These are phyloP conservation scores for Chlorophyllum brunneum DNA, from an alignment of 768 basidiomycete genomes.

Conservation along the genomic window DNA sequence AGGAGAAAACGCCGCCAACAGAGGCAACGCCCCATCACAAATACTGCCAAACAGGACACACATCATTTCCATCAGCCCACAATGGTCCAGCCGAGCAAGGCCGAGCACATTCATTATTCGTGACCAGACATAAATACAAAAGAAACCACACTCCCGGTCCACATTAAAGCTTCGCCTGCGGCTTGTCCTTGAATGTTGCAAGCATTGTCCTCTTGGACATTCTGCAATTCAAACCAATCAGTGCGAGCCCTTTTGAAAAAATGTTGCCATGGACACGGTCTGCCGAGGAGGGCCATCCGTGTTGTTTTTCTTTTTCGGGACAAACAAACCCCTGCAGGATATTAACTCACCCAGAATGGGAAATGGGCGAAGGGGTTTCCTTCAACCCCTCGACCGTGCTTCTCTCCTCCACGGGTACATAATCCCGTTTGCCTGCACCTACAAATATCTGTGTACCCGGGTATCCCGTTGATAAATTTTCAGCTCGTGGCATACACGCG, in stretches of 20 bases:
- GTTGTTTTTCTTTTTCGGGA: background rate
- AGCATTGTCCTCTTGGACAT: conserved; percentile 67
- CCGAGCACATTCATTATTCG: conserved; percentile 7
- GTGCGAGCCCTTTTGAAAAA: background rate
- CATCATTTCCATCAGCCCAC: conserved; percentile 11
- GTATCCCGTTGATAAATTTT: background rate
- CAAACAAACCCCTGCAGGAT: background rate
- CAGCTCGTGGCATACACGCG: conserved; percentile 8
- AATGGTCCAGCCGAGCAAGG: conserved; percentile 17
- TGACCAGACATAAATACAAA: conserved; percentile 8
- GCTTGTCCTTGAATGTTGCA: conserved; percentile 56
- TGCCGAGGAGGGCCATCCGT: conserved; percentile 9
- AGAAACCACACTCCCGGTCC: background rate
- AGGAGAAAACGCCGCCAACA: conserved; percentile 16
- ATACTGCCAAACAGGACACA: conserved; percentile 11
- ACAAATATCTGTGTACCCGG: conserved; percentile 67
- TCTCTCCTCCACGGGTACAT: conserved; percentile 62
- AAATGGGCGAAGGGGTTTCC: conserved; percentile 58
- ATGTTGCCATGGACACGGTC: conserved; percentile 36
- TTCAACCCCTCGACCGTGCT: conserved; percentile 47
- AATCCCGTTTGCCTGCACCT: conserved; percentile 71
- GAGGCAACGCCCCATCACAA: conserved; percentile 16
- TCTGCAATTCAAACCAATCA: conserved; percentile 27
- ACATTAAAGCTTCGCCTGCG: conserved; percentile 37
- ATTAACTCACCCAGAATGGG: conserved; percentile 70